Evolutionary conservation across 2,329 filamentous ascomycete species (phyloP).

Genomic region (Fonsecaea pedrosoi): DNA sequence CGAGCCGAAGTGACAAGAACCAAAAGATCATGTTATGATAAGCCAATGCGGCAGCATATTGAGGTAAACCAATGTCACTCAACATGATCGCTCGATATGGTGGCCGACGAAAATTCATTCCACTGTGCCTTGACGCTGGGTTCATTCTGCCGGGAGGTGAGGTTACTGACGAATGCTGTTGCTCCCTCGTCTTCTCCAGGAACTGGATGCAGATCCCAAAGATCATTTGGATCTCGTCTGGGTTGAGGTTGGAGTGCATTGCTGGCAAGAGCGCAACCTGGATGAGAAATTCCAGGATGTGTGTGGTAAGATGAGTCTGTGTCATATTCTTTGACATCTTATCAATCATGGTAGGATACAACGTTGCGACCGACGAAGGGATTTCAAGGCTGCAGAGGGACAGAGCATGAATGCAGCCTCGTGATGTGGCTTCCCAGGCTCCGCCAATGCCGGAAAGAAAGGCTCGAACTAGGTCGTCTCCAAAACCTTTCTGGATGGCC

Average conservation of each 20-base stretch:
- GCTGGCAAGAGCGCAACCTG: constrained; percentile 83
- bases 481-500: constrained; percentile 72
- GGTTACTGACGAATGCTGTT: constrained; percentile 42
- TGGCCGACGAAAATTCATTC: constrained; percentile 34
- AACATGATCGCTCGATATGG: constrained; percentile 46
- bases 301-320: constrained; percentile 86
- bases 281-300: constrained; percentile 95
- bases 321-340: constrained; percentile 97
- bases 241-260: constrained; percentile 84
- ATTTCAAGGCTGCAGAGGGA: constrained; percentile 96
- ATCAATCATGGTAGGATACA: constrained; percentile 82
- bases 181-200: constrained; percentile 81
- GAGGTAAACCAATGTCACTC: constrained; percentile 76
- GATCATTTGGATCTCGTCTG: constrained; percentile 90
- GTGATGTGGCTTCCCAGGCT: constrained; percentile 81
- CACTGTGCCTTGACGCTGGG: constrained; percentile 33
- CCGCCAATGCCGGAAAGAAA: constrained; percentile 81
- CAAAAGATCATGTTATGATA: constrained; percentile 97
- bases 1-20: constrained; percentile 88
- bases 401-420: constrained; percentile 91
- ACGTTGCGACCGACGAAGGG: constrained; percentile 83
- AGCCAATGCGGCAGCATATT: constrained; percentile 91
- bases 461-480: constrained; percentile 81
- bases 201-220: constrained; percentile 96
- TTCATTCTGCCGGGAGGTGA: constrained; percentile 41